Percentiles rank a stretch among this genome's conserved stretches.
Conservation (phyloP, 2,329 filamentous ascomycete species). For the Coniochaeta sp. region DNA sequence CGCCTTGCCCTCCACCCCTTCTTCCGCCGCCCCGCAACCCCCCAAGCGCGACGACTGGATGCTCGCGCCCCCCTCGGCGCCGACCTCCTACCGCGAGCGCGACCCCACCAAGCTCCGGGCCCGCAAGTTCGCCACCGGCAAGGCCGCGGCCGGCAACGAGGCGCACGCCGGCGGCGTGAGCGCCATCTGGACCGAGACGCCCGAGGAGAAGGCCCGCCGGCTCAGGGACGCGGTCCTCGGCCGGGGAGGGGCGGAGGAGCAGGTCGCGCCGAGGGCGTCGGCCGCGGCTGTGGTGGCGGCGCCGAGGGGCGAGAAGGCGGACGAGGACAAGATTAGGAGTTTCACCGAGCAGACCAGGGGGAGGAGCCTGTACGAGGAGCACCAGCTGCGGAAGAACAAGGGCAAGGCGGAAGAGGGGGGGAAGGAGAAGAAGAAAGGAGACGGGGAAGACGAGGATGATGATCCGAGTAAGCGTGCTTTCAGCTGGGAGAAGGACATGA, state of each 20-base stretch:
- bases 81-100: conserved; percentile 44
- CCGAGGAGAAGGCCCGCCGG: conserved; percentile 75
- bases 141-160: conserved; percentile 27
- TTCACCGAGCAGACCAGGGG: conserved; percentile 47
- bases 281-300: conserved; percentile 4
- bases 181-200: conserved; percentile 85
- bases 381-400: conserved; percentile 32
- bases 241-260: conserved; percentile 38
- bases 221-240: conserved; percentile 79
- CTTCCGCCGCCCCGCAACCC: conserved; percentile 26
- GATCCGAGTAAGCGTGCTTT: conserved; percentile 87
- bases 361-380: conserved; percentile 53
- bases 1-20: conserved; percentile 20
- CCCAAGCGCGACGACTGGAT: conserved; percentile 79
- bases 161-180: conserved; percentile 41
- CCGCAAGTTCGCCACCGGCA: conserved; percentile 71
- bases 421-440: conserved; percentile 31
- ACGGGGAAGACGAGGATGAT: conserved; percentile 61
- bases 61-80: conserved; percentile 57
- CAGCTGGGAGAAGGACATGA: conserved; percentile 92
- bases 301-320: conserved; percentile 42
- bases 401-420: conserved; percentile 8
- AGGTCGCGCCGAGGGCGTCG: no score
- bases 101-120: conserved; percentile 80
- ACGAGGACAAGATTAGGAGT: conserved; percentile 36